Evolutionary conservation across 140 eudicot species (phyloP).

Genomic region (Cichorium intybus): DNA sequence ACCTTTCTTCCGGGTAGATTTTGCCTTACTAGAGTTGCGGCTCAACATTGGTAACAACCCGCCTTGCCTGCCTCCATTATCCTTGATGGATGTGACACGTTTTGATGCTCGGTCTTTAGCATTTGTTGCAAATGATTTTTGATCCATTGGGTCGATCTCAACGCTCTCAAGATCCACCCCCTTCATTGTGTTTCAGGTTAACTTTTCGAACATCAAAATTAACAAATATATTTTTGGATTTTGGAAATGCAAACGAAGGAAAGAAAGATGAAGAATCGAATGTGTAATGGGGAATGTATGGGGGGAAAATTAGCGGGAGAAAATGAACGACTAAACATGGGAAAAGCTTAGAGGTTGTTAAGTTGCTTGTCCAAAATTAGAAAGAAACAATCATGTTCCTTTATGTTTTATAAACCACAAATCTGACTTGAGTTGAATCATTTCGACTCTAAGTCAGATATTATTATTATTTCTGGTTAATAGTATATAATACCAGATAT

Average conservation of each 20-base stretch:
- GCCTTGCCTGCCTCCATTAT: slow-evolving; percentile 18
- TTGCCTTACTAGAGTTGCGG: slow-evolving; percentile 34
- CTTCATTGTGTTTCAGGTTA: slow-evolving; percentile 9
- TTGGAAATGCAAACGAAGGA: slow-evolving; percentile 21
- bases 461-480: neutral
- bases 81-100: slow-evolving; percentile 21
- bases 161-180: slow-evolving; percentile 53
- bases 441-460: neutral
- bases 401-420: slow-evolving; percentile 1
- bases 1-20: slow-evolving; percentile 22
- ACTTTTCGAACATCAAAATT: slow-evolving; percentile 7
- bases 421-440: slow-evolving; percentile 16
- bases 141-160: slow-evolving; percentile 54
- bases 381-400: slow-evolving; percentile 8
- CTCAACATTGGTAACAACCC: slow-evolving; percentile 28
- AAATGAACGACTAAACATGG: slow-evolving; percentile 33
- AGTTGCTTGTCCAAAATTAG: slow-evolving; percentile 25
- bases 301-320: slow-evolving; percentile 28
- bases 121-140: neutral
- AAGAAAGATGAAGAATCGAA: slow-evolving; percentile 9
- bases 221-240: neutral
- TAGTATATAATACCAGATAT: neutral
- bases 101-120: slow-evolving; percentile 20
- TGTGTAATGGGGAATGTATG: slow-evolving; percentile 22
- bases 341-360: slow-evolving; percentile 30